Evolutionary conservation across 2,329 filamentous ascomycete species (phyloP).

Genomic region (Diplocarpon mali): DNA sequence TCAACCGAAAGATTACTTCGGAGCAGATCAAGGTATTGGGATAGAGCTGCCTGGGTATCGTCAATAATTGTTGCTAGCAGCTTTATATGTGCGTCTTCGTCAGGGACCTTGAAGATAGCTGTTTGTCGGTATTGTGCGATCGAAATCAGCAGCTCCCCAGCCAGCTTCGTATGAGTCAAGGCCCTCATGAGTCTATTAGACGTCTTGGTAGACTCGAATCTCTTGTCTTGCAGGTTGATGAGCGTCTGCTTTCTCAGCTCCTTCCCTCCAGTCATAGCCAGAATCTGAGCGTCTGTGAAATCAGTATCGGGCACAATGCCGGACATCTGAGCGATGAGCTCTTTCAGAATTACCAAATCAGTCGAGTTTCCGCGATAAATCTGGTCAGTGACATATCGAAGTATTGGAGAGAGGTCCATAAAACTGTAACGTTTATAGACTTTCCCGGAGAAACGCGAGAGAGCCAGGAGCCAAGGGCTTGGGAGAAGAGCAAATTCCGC

Average conservation of each 20-base stretch:
- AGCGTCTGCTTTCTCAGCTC: slow-evolving; percentile 71
- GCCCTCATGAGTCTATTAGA: slow-evolving; percentile 72
- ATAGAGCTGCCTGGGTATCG: slow-evolving; percentile 74
- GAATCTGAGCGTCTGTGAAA: slow-evolving; percentile 78
- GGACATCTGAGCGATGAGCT: slow-evolving; percentile 85
- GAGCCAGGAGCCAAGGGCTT: slow-evolving; percentile 81
- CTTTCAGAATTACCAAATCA: slow-evolving; percentile 82
- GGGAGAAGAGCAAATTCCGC: slow-evolving; percentile 58
- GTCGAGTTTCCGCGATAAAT: slow-evolving; percentile 74
- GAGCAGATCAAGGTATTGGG: slow-evolving; percentile 82
- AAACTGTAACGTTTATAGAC: slow-evolving; percentile 78
- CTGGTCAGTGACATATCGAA: slow-evolving; percentile 84
- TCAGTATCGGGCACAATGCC: slow-evolving; percentile 80
- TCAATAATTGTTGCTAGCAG: slow-evolving; percentile 80
- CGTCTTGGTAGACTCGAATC: slow-evolving; percentile 63
- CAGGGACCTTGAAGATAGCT: slow-evolving; percentile 66
- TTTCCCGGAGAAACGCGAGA: slow-evolving; percentile 83
- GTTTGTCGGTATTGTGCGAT: slow-evolving; percentile 83
- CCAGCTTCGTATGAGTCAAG: slow-evolving; percentile 65
- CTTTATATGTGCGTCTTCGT: slow-evolving; percentile 73
- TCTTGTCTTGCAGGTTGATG: slow-evolving; percentile 68
- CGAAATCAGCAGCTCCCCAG: slow-evolving; percentile 74
- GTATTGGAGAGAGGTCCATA: slow-evolving; percentile 72
- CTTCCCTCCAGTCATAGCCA: slow-evolving; percentile 80
- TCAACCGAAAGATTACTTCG: slow-evolving; percentile 65